A percentile compares a stretch with the other conserved stretches of the same genome.
phyloP scores from a whole-genome alignment of 345 rosid species.

The Eucalyptus virginea region DNA sequence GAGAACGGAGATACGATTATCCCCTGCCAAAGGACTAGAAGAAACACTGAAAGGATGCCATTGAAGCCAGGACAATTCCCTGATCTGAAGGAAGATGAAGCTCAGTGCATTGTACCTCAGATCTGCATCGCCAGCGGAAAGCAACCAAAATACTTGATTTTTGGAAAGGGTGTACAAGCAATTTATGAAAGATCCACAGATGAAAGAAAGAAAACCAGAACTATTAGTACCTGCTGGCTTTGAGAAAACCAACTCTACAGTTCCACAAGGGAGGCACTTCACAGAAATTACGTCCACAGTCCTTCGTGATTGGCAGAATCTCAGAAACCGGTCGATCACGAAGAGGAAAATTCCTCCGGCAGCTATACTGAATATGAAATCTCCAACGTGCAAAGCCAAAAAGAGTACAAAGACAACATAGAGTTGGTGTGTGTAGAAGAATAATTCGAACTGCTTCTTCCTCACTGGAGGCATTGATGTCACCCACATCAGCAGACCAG shows the following conservation, averaged over 20 bases:
- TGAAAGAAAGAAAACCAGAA: background rate
- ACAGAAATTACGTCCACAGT: constrained; percentile 64
- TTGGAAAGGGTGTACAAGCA: background rate
- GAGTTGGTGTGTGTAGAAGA: constrained; percentile 92
- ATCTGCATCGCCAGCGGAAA: constrained; percentile 16
- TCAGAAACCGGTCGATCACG: constrained; percentile 75
- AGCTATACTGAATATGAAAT: constrained; percentile 51
- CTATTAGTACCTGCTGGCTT: constrained; percentile 57
- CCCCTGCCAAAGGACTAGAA: constrained; percentile 77
- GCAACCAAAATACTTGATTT: background rate
- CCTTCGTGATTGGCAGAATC: constrained; percentile 82
- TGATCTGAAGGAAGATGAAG: constrained; percentile 77
- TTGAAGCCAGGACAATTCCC: constrained; percentile 79
- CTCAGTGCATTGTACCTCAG: constrained; percentile 75
- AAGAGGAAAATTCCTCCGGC: constrained; percentile 79
- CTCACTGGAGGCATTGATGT: constrained; percentile 66
- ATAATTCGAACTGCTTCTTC: constrained; percentile 62
- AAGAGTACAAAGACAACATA: constrained; percentile 67
- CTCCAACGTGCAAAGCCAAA: constrained; percentile 82
- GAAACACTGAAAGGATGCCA: constrained; percentile 99
- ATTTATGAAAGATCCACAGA: background rate
- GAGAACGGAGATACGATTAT: constrained; percentile 53
- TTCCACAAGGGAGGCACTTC: constrained; percentile 71
- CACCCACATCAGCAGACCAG: constrained; percentile 84
- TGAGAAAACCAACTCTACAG: constrained; percentile 54